Evolutionary conservation across 2,329 filamentous ascomycete species (phyloP).

Genomic region (Penicillium sp.): DNA sequence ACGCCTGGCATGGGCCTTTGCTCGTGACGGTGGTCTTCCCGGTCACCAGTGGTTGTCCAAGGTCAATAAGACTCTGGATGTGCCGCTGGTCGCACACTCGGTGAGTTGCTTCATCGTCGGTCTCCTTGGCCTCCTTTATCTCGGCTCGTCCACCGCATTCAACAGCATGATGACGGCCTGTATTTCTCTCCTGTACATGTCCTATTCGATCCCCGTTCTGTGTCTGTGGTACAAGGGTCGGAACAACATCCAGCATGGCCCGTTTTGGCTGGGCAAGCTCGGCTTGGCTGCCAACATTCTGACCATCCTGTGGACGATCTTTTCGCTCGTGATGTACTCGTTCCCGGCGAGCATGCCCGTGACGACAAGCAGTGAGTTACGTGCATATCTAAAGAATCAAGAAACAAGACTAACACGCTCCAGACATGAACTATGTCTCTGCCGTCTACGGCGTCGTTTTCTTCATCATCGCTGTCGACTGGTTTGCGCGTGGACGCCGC

Average conservation of each 20-base stretch:
- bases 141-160: conserved; percentile 44
- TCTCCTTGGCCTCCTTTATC: conserved; percentile 48
- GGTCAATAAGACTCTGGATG: conserved; percentile 43
- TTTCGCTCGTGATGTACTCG: too few relatives aligned
- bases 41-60: conserved; percentile 40
- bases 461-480: too few relatives aligned
- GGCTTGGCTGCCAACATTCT: too few relatives aligned
- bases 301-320: too few relatives aligned
- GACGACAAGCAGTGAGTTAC: too few relatives aligned
- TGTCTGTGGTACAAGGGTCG: conserved; percentile 48
- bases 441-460: too few relatives aligned
- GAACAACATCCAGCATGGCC: conserved; percentile 35
- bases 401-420: too few relatives aligned
- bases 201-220: conserved; percentile 48
- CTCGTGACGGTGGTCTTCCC: conserved; percentile 51
- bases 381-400: too few relatives aligned
- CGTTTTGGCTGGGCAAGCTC: too few relatives aligned
- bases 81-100: conserved; percentile 48
- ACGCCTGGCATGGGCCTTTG: conserved; percentile 46
- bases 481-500: not conserved
- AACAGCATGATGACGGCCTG: conserved; percentile 47
- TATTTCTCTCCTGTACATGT: conserved; percentile 49
- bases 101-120: conserved; percentile 48
- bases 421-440: too few relatives aligned
- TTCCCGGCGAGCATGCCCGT: too few relatives aligned